Evolutionary conservation across 2,329 filamentous ascomycete genomes (phyloP), one percentile per base, ranked within the genome.

Genomic region (Cordyceps militaris): DNA sequence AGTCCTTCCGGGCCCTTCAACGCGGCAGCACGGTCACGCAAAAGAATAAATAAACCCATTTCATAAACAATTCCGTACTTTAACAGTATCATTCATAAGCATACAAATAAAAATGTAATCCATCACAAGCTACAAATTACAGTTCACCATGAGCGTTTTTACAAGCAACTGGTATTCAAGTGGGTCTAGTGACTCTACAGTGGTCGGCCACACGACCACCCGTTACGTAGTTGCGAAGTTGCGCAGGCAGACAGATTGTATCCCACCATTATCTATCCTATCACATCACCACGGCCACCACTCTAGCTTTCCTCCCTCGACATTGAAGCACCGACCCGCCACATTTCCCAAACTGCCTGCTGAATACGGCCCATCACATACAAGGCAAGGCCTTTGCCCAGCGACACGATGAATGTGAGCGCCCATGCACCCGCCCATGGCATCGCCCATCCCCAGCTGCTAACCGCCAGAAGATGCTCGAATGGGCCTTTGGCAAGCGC

Each of bases 401-500:
- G 58, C 62, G 32, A 44, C 67, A 75, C 60, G 64, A 84, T 86
- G 83, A 86, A 86, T 72, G 83, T 84, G 66, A 61, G 57, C 26
- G 78, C 67, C 32, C 19, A 61, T 13, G 61, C 40, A 46, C 51
- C 50, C 49, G 42, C 56, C 58, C 43, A 59, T 48, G 52, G 47
- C 56, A 57, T n/a, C 58, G n/a, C 16, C 13, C 19, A 24, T 50
- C 19, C 28, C 21, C 53, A 51, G 34, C 43, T 26, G 44, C 61
- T 60, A 49, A 60, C 55, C 65, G n/a, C 50, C 51, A 49, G 19
- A 66, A 97, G 90, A 90, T 97, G 70, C 83, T 99, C 61, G 94
- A 99, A 83, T 99, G 94, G 92, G 93, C 93, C 40, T 99, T 99
- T 70, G 94, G 94, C 65, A 97, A 97, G 83, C 94, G 94, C 74